Evolutionary conservation across 345 rosid species (phyloP).

Genomic region (Eutrema japonicum): DNA sequence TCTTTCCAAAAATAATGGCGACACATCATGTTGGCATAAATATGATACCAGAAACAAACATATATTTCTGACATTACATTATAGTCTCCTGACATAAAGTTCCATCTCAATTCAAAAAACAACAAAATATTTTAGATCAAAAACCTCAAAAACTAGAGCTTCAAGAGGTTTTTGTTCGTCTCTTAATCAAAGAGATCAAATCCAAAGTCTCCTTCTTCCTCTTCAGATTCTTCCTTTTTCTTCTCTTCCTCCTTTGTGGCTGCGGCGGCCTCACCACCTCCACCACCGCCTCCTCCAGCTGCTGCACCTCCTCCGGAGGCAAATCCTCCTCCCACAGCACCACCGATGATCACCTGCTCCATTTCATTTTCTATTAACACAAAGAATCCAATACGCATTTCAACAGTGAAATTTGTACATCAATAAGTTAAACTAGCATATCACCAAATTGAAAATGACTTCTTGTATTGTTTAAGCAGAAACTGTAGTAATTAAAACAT

Average conservation of each 20-base stretch:
- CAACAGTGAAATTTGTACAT: background rate
- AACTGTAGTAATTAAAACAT: too few species aligned
- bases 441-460: background rate
- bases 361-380: background rate
- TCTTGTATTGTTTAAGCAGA: background rate
- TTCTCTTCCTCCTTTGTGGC: conserved; percentile 58
- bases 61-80: conserved; percentile 29
- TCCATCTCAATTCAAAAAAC: background rate
- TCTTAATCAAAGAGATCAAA: conserved; percentile 69
- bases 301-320: conserved; percentile 55
- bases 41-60: conserved; percentile 24
- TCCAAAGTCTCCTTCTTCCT: conserved; percentile 71
- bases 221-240: conserved; percentile 68
- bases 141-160: conserved; percentile 16
- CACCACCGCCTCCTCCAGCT: conserved; percentile 55
- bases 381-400: too few species aligned
- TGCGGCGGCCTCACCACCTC: conserved; percentile 54
- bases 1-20: too few species aligned
- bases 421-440: background rate
- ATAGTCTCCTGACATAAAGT: background rate
- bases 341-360: conserved; percentile 58
- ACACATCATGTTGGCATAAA: background rate
- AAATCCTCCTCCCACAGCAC: conserved; percentile 56
- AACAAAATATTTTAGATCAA: background rate
- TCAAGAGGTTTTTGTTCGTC: background rate